phyloP scores from a whole-genome alignment of 305 asterid species.

The Fraxinus angustifolia region DNA sequence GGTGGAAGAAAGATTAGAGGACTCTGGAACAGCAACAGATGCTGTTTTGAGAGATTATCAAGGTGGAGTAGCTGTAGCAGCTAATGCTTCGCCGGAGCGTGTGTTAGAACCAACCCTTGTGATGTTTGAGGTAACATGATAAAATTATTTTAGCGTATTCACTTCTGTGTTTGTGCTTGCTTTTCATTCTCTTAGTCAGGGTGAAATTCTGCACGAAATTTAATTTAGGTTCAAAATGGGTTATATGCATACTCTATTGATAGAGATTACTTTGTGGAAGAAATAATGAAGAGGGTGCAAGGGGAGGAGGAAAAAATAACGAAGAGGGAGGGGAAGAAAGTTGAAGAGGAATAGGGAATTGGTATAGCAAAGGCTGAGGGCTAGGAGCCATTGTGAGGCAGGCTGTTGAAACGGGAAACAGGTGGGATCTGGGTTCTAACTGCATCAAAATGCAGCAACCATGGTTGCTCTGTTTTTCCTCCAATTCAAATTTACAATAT shows the following conservation, averaged over 20 bases:
- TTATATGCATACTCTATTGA: background rate
- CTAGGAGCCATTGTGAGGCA: background rate
- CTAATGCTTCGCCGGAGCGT: conserved; percentile 93
- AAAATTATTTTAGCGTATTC: background rate
- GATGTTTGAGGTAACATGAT: conserved; percentile 83
- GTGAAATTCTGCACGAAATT: background rate
- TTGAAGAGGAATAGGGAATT: background rate
- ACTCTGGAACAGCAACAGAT: conserved; percentile 47
- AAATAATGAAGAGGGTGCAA: background rate
- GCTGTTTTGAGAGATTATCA: conserved; percentile 57
- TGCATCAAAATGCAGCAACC: background rate
- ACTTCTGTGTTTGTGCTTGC: conserved; percentile 9
- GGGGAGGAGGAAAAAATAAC: background rate
- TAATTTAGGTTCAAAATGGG: conserved; percentile 2
- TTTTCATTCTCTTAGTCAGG: background rate
- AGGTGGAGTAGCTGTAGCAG: conserved; percentile 62
- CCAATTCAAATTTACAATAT: too few relatives aligned
- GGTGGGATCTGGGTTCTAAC: background rate
- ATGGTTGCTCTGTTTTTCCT: background rate
- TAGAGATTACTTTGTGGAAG: background rate
- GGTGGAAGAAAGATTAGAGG: conserved; percentile 59
- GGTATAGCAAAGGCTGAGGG: background rate
- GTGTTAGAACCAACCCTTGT: conserved; percentile 94
- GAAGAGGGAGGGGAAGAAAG: background rate
- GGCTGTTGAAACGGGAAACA: background rate